Percentiles rank a stretch among this genome's conserved stretches.
Conservation (phyloP, 106 monocot species). For the Dendrobium catenatum region DNA sequence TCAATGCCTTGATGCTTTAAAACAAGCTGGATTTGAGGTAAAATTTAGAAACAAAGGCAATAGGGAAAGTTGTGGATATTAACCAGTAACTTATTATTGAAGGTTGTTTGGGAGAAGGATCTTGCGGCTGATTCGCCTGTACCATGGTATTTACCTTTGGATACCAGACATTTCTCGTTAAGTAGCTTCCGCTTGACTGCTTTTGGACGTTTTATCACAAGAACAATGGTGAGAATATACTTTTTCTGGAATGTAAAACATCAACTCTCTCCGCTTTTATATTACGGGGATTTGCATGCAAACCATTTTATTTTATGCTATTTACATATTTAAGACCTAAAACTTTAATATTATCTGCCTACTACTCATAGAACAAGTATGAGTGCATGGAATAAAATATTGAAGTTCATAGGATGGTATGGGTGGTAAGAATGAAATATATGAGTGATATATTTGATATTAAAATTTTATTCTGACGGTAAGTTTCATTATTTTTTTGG, state of each 20-base stretch:
- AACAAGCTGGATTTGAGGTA: conserved; percentile 93
- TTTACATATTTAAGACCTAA: too few species aligned
- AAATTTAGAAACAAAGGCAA: not conserved
- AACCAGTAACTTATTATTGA: not conserved
- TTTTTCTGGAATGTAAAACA: not conserved
- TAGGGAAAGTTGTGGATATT: not conserved
- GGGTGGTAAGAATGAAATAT: too few species aligned
- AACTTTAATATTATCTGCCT: too few species aligned
- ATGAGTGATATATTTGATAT: too few species aligned
- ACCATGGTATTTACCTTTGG: conserved; percentile 87
- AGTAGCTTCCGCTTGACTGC: conserved; percentile 81
- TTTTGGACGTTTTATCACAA: conserved; percentile 70
- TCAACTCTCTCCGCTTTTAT: not conserved
- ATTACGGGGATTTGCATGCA: not conserved
- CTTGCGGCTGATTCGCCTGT: conserved; percentile 80
- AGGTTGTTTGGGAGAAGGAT: conserved; percentile 87
- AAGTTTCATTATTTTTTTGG: not conserved
- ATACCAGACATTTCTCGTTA: conserved; percentile 66
- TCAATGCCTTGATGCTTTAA: conserved; percentile 80
- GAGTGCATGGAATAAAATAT: too few species aligned
- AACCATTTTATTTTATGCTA: not conserved
- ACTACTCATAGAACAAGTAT: too few species aligned
- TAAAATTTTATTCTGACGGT: not conserved
- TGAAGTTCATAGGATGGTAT: too few species aligned
- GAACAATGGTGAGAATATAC: conserved; percentile 48